Percentiles rank a stretch among this genome's conserved stretches.
phyloP scores from a whole-genome alignment of 1,284 basidiomycete genomes.

The Fistulina hepatica region DNA sequence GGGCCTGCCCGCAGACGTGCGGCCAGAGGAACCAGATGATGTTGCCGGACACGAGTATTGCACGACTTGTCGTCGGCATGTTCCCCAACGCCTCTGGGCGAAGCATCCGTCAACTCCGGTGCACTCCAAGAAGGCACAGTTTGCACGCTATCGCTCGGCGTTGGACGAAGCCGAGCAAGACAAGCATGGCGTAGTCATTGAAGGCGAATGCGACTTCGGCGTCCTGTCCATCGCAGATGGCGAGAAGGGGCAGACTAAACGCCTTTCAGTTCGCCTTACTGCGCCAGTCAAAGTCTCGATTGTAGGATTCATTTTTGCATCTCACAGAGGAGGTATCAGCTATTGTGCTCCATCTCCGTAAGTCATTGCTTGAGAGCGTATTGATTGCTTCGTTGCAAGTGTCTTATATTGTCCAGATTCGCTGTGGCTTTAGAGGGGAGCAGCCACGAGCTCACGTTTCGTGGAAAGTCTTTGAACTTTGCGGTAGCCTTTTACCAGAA shows the following conservation, averaged over 20 bases:
- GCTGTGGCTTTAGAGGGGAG: constrained; percentile 17
- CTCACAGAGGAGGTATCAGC: background rate
- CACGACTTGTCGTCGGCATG: constrained; percentile 27
- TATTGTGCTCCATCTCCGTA: background rate
- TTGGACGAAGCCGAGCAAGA: constrained; percentile 24
- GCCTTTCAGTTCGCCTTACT: background rate
- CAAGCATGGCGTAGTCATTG: constrained; percentile 23
- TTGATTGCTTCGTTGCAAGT: background rate
- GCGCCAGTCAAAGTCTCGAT: background rate
- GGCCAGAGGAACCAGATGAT: constrained; percentile 22
- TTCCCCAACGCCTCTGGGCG: constrained; percentile 22
- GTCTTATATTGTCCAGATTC: constrained; percentile 23
- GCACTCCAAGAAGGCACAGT: constrained; percentile 28
- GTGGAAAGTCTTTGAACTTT: constrained; percentile 18
- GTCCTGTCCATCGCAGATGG: constrained; percentile 13
- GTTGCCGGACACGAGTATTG: constrained; percentile 27
- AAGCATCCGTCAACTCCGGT: constrained; percentile 20
- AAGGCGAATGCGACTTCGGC: constrained; percentile 25
- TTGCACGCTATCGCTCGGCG: constrained; percentile 18
- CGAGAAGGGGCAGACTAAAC: too few species aligned
- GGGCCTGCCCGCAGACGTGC: constrained; percentile 18
- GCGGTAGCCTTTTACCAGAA: constrained; percentile 25
- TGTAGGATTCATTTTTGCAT: background rate
- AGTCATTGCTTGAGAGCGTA: background rate
- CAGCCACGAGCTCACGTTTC: background rate